Evolutionary conservation across 371 early-diverging fungal species (phyloP), one percentile per base, ranked within the genome.

Genomic region (Rhizomucor pusillus): DNA sequence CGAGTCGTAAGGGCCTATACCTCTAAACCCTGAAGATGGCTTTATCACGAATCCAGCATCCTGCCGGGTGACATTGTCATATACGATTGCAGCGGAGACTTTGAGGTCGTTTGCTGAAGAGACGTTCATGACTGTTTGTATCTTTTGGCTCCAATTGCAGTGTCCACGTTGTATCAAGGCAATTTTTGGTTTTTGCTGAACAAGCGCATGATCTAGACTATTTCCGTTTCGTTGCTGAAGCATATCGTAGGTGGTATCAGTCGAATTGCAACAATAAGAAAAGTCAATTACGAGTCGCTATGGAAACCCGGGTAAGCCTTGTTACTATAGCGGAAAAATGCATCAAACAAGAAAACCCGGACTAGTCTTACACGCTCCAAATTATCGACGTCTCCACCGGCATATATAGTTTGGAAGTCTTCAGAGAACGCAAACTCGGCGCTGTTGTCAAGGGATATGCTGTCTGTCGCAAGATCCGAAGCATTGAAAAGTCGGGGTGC

Each of bases 91-190:
- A 20, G 63, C 69, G 13, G 53, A 29, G 9, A 77, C 20, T 34
- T 60, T 54, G 14, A 77, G 59, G 1, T 45, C 25, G 50, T 65
- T 51, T 12, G 43, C 3, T 1, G 46, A 14, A 1, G 77, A 63
- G 16, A 71, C 19, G 10, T 18, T 40, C 22, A 54, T 54, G 1
- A 65, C 54, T 1, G 53, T 56, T 22, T 56, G 22, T 6, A 77
- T 35, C 44, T 77, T 77, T 33, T 67, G 66, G 9, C 60, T 58
- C 71, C 73, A 77, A 16, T 20, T 45, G 35, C 54, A 56, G 20
- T 65, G 47, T 3, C 72, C 67, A 14, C 74, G 61, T 43, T 58
- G 44, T 13, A 71, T 58, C 13, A 77, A 53, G 0, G 66, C 77
- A 25, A 77, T 57, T 2, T 60, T 37, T 37, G 37, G 37, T 37